Conservation (phyloP, 1,139 yeast genomes). For the Chernovozyma aurita region DNA sequence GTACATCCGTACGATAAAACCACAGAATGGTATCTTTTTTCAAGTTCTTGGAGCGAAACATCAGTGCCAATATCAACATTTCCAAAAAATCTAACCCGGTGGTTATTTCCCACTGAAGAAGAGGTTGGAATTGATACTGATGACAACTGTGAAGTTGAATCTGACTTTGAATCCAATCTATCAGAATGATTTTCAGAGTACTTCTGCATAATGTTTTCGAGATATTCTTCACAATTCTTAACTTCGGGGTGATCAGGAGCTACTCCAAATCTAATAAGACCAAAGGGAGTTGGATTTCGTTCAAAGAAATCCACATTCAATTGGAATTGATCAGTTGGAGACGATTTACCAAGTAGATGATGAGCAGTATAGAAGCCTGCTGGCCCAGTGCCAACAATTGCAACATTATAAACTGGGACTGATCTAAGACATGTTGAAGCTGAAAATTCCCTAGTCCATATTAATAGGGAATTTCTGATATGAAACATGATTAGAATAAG, state of each 20-base stretch:
- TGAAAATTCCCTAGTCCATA: neutral
- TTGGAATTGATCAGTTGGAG: conserved; percentile 26
- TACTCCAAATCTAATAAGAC: conserved; percentile 90
- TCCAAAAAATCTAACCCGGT: conserved; percentile 65
- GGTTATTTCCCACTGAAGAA: too few relatives aligned
- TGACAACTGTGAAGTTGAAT: neutral
- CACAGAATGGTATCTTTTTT: conserved; percentile 61
- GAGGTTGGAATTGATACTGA: too few relatives aligned
- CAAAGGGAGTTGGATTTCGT: conserved; percentile 83
- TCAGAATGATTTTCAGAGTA: conserved; percentile 4
- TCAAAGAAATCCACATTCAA: conserved; percentile 67
- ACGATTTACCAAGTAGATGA: conserved; percentile 53
- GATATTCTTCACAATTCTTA: conserved; percentile 80
- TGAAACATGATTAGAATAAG: too few relatives aligned
- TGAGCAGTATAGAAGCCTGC: conserved; percentile 92
- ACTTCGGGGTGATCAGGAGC: conserved; percentile 99
- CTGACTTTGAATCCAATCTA: conserved; percentile 7
- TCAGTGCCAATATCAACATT: conserved; percentile 64
- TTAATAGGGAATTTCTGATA: too few relatives aligned
- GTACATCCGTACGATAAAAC: conserved; percentile 83
- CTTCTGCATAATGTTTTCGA: conserved; percentile 54
- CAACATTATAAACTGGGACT: conserved; percentile 33
- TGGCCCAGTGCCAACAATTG: conserved; percentile 94
- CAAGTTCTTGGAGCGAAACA: conserved; percentile 44
- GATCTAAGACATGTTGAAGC: neutral